Base-by-base conservation (phyloP, 352 stramenopile species). In the Bremia lactucae region DNA sequence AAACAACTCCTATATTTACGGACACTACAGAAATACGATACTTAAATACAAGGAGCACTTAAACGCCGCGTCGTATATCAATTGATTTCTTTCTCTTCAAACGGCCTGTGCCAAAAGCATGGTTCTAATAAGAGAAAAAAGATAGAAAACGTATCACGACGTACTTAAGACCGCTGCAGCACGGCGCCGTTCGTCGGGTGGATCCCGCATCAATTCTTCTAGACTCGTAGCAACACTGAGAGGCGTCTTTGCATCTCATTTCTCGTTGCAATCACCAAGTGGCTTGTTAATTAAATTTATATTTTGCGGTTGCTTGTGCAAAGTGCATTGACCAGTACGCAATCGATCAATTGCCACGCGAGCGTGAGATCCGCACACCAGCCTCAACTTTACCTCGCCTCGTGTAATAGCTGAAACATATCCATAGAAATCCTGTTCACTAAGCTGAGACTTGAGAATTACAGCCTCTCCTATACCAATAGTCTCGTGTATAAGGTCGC, bases 401-500 rank as follows among this genome's bases (percentile, higher is more conserved):
- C 28, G 41, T 14, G 57, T 36, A 38, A 85, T 44, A 1, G 15
- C 52, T 7, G 57, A 40, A 26, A 87, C 54, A 34, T 74, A 73
- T 6, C 75, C 75, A 39, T 79, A 47, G 16, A 87, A 77, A 34
- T 82, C 70, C 40, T 84, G 65, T 15, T 80, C 72, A 2, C 62
- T 69, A 21, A 84, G 41, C 10, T 25, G 42, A 2, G 72, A 85
- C 25, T 38, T 46, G 13, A 87, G 39, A 18, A 83, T 39, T 24
- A 87, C 72, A 36, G 62, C 49, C 46, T 87, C 72, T 1, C 59
- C 48, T n/a, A 77, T 57, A 20, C 23, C 19, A 46, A 77, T 83
- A 8, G 48, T 60, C 11, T 65, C 34, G 10, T 51, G 36, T 21
- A 39, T 2, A 14, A 19, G 11, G 8, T 18, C 25, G 3, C 33